Evolutionary conservation across 2,329 filamentous ascomycete genomes (phyloP).

Genomic region (Talaromyces verruculosus): DNA sequence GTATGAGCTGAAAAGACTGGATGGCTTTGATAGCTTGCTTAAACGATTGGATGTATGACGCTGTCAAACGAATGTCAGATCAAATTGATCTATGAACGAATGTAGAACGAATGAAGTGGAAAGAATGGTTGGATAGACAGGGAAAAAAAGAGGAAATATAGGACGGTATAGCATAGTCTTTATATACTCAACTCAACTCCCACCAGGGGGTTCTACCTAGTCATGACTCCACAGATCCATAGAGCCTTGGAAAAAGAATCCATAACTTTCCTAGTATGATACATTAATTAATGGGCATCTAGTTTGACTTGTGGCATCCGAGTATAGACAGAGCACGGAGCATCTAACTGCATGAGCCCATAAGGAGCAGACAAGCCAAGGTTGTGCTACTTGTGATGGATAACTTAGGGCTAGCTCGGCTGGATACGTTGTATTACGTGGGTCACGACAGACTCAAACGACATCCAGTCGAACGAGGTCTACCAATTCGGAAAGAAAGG

Average conservation of each 20-base stretch:
- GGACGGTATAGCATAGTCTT: neutral
- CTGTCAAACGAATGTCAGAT: slow-evolving; percentile 13
- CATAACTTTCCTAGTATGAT: neutral
- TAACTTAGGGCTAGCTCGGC: slow-evolving; percentile 1
- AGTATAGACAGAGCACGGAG: slow-evolving; percentile 5
- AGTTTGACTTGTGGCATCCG: neutral
- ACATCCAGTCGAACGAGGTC: neutral
- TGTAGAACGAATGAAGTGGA: neutral
- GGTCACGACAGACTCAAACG: neutral
- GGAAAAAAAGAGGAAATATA: neutral
- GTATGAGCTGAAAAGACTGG: neutral
- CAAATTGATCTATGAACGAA: slow-evolving; percentile 9
- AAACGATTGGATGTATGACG: neutral
- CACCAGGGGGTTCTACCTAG: neutral
- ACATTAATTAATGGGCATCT: neutral
- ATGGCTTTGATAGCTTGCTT: neutral
- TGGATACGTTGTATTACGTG: neutral
- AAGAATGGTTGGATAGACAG: slow-evolving; percentile 1
- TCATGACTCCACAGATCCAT: neutral
- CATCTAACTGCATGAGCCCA: neutral
- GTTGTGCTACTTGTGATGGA: neutral
- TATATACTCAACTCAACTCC: neutral
- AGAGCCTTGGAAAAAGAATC: neutral
- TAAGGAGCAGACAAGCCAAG: neutral
- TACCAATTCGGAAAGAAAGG: neutral